Evolutionary conservation across 176 grass and related monocot species (phyloP), one percentile per base, ranked within the genome.

Genomic region (Paspalum vaginatum): DNA sequence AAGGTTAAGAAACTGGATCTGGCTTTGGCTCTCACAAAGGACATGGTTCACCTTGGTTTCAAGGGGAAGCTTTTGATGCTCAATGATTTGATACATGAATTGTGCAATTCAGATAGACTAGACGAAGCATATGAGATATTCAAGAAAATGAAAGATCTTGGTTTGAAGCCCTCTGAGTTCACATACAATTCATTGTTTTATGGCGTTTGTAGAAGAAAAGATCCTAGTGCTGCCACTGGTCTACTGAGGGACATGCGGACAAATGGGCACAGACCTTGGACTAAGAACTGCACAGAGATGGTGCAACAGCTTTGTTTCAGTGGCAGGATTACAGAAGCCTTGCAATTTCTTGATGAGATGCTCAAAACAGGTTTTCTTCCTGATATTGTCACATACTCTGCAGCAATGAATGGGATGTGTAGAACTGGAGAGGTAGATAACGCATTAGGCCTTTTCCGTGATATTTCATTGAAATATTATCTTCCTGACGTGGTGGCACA

Each of bases 401-500:
- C 90, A 72, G 86, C 85, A 75, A 87, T 98, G 75, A 80, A 93
- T 81, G 92, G 90, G 69, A 63, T 98, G 69, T 98, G 92, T 70
- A 91, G 91, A 75, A 89, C 17, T 65, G 92, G 92, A 55, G 83
- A 86, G n/a, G 56, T 72, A 32, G 78, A 98, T 49, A 81, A 84
- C 71, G 92, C 90, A 26, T 59, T 87, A 42, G 74, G 38, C 37
- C 56, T 98, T 63, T 98, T 94, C 82, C 85, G 65, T 74, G 88
- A 85, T 40, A 88, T 94, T 82, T 94, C 87, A 76, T 80, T 81
- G 17, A 88, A 67, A 44, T 80, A 57, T 77, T 94, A 94, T 90
- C 87, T 94, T 89, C 95, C 90, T 53, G 95, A 98, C 89, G 95
- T 94, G 20, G 85, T 98, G 82, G 92, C 95, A 65, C 85, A 92